Evolutionary conservation across 306 rosid species (phyloP).

Genomic region (Acacia melanoxylon): DNA sequence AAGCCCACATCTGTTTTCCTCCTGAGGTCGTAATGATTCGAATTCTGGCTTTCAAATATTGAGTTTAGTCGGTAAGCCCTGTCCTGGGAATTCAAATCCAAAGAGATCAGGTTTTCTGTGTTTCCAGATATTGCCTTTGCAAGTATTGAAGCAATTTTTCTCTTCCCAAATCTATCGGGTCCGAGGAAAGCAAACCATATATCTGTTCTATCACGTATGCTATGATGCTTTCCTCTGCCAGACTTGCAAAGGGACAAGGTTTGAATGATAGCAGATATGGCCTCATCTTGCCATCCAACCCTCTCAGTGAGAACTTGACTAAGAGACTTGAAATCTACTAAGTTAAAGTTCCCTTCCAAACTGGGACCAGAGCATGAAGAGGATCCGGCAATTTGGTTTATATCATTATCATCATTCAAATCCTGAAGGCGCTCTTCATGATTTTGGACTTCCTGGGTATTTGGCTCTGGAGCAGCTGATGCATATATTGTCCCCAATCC

Average conservation of each 20-base stretch:
- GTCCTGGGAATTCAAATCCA: conserved; percentile 57
- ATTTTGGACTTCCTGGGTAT: conserved; percentile 36
- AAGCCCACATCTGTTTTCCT: conserved; percentile 71
- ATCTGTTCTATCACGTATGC: conserved; percentile 56
- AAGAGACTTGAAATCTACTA: conserved; percentile 70
- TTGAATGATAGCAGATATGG: conserved; percentile 53
- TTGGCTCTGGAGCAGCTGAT: conserved; percentile 44
- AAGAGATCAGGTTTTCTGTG: conserved; percentile 57
- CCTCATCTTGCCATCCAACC: conserved; percentile 85
- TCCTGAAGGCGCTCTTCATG: conserved; percentile 33
- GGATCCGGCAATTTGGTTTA: conserved; percentile 37
- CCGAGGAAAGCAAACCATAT: conserved; percentile 84
- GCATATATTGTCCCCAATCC: conserved; percentile 79
- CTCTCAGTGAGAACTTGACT: conserved; percentile 46
- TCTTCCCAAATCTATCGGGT: conserved; percentile 79
- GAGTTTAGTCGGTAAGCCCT: conserved; percentile 42
- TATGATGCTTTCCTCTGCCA: conserved; percentile 46
- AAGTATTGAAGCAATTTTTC: conserved; percentile 67
- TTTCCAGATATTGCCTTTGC: conserved; percentile 64
- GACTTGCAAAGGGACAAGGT: conserved; percentile 50
- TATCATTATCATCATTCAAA: conserved; percentile 31
- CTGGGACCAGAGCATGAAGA: conserved; percentile 42
- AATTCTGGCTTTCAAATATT: conserved; percentile 46
- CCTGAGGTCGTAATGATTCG: conserved; percentile 50
- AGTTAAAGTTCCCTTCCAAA: conserved; percentile 45